A percentile compares a stretch with the other conserved stretches of the same genome.
These are phyloP conservation scores for Jacaranda mimosifolia DNA, from an alignment of 257 asterid species.

Conservation along the genomic window DNA sequence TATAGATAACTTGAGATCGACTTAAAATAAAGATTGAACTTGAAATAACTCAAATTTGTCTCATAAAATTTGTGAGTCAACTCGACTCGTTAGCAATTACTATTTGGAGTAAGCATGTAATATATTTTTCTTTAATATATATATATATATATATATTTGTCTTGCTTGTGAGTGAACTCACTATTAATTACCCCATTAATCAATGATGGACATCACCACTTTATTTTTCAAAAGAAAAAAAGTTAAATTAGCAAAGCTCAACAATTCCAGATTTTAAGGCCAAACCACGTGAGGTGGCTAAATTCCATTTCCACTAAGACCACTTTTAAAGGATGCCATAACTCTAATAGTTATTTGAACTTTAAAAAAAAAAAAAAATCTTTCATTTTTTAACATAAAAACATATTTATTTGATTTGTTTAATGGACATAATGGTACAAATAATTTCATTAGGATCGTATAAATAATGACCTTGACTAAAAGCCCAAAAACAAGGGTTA, in stretches of 20 bases:
- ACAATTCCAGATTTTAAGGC: conserved; percentile 54
- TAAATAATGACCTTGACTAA: conserved; percentile 38
- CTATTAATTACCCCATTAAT: neutral
- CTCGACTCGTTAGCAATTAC: no score
- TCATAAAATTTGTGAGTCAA: no score
- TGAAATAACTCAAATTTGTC: no score
- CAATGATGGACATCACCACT: neutral
- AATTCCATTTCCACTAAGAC: conserved; percentile 32
- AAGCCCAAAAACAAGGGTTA: conserved; percentile 35
- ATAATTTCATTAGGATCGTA: conserved; percentile 31
- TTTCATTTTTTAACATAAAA: neutral
- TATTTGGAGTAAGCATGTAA: no score
- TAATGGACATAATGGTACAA: conserved; percentile 35
- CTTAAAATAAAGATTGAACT: no score
- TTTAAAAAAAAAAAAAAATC: neutral
- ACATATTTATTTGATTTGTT: neutral
- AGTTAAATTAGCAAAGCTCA: conserved; percentile 24
- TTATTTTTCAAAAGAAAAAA: neutral
- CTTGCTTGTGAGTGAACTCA: neutral
- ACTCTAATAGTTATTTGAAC: neutral
- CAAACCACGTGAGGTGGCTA: conserved; percentile 48
- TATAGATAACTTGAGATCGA: no score
- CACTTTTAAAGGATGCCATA: conserved; percentile 29
- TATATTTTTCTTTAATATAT: no score
- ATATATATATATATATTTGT: no score